These are phyloP conservation scores for Lycium barbarum DNA, from an alignment of 257 asterid genomes.

Conservation along the genomic window DNA sequence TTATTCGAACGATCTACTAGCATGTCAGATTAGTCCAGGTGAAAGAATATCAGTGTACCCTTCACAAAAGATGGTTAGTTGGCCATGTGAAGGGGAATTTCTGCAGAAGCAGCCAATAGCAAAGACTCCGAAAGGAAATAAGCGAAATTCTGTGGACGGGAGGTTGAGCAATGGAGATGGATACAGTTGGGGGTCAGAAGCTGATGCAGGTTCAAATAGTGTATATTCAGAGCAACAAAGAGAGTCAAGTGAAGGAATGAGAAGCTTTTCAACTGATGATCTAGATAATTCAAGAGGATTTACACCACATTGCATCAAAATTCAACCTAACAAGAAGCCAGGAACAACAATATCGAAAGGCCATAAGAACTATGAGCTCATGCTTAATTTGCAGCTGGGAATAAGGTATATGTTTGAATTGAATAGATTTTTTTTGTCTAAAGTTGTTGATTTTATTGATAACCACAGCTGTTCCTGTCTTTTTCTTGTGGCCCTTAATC, in stretches of 20 bases:
- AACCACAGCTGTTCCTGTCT: background rate
- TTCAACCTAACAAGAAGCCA: slow-evolving; percentile 63
- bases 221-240: slow-evolving; percentile 44
- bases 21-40: slow-evolving; percentile 50
- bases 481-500: background rate
- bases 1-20: slow-evolving; percentile 51
- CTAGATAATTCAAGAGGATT: slow-evolving; percentile 43
- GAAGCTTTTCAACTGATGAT: slow-evolving; percentile 39
- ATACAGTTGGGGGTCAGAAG: slow-evolving; percentile 52
- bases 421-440: background rate
- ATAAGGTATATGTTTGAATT: slow-evolving; percentile 61
- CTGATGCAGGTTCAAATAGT: slow-evolving; percentile 58
- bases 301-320: slow-evolving; percentile 47
- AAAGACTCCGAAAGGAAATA: slow-evolving; percentile 39
- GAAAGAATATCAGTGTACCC: slow-evolving; percentile 72
- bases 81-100: slow-evolving; percentile 65
- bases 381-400: slow-evolving; percentile 97
- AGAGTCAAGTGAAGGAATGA: slow-evolving; percentile 45
- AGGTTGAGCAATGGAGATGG: slow-evolving; percentile 47
- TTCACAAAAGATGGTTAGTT: slow-evolving; percentile 61
- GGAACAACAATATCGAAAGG: slow-evolving; percentile 80
- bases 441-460: background rate
- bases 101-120: slow-evolving; percentile 42
- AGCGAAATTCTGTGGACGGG: slow-evolving; percentile 51
- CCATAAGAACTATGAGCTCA: slow-evolving; percentile 84